Base-by-base conservation (phyloP, 495 filamentous ascomycete species). In the Lasiosphaeris hirsuta region DNA sequence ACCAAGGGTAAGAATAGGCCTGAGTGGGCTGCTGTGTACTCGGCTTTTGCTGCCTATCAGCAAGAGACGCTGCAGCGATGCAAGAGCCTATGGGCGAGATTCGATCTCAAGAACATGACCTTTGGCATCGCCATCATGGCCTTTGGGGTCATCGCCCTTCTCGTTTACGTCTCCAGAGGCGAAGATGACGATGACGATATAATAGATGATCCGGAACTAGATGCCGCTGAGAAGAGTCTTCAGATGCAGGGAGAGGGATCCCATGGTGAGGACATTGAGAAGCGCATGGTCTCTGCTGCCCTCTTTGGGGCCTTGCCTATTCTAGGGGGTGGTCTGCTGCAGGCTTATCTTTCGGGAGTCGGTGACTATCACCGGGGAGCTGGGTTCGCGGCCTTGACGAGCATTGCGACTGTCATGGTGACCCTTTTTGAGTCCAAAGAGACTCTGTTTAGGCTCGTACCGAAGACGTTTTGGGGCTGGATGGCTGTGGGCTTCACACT, bases 51-150 rank as follows among this genome's bases (percentile, higher is more conserved):
- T 13, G 76, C 77, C 2, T 96, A 95, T 63, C 89, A 97, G 65
- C 73, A 76, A 39, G 84, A 89, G 64, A 95, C 86, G 11, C 75
- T 98, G 33, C 78, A 84, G 36, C 77, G 90, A n/a, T 97, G 87
- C 75, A 89, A 90, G 63, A 77, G 76, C 18, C 78, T 97, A 19
- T 98, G 94, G 94, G 90, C 95, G 10, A 80, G 86, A 23, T 98
- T 97, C 65, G 89, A 97, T 68, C 74, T 96, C 38, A 77, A 81
- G 1, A 89, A 86, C 65, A 98, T 98, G 92, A 57, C 84, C 9
- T 68, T 88, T 45, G 94, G 94, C 15, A 84, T 97, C 56, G 64
- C 62, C 13, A 79, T 96, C 48, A 81, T 96, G 59, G 75, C 83
- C 11, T 78, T 78, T 11, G 84, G 87, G 10, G 78, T 96, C 43